Evolutionary conservation across 345 rosid genomes (phyloP), one percentile per base, ranked within the genome.

Genomic region (Euclidium syriacum): DNA sequence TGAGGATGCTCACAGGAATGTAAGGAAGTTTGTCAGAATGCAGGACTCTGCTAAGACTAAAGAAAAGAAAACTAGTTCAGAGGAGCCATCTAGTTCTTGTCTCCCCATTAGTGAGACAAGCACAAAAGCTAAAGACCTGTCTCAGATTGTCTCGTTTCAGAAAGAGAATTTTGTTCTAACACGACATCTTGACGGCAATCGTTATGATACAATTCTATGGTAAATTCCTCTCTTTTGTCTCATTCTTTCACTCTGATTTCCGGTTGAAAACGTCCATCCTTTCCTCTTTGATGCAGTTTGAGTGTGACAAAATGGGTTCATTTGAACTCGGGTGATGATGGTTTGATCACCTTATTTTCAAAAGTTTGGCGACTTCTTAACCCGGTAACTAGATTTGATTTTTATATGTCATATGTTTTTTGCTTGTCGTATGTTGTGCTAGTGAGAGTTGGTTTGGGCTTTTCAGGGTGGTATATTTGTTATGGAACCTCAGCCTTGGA

Each of bases 271-370:
- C n/a, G n/a, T n/a, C n/a, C n/a, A n/a, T n/a, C n/a, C n/a, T n/a
- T n/a, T n/a, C n/a, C 40, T 35, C 30, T 66, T 35, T 49, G 10
- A 32, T 77, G 77, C 81, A 91, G 98, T 77, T 76, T 91, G 79
- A 91, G 98, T 11, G 91, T 94, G 39, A 74, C 99, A n/a, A 94
- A 94, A 52, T 94, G 99, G 99, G 78, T 94, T 77, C 99, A 94
- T 58, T 73, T 94, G 74, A 94, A 94, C 61, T 90, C 97, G 97
- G 96, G 97, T 22, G 97, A 94, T 27, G 95, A 90, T 53, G 97
- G 97, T 35, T 62, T 94, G 70, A 80, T 90, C 62, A 79, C 85
- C 18, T 74, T 81, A 46, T 94, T 94, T 60, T 69, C 86, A 5
- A 87, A 78, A 73, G 77, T 87, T 52, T 87, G 96, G 95, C 83